Percentiles rank a stretch among this genome's conserved stretches.
Evolutionary conservation across 352 stramenopile genomes (phyloP).

Genomic region (Phytophthora lateralis): DNA sequence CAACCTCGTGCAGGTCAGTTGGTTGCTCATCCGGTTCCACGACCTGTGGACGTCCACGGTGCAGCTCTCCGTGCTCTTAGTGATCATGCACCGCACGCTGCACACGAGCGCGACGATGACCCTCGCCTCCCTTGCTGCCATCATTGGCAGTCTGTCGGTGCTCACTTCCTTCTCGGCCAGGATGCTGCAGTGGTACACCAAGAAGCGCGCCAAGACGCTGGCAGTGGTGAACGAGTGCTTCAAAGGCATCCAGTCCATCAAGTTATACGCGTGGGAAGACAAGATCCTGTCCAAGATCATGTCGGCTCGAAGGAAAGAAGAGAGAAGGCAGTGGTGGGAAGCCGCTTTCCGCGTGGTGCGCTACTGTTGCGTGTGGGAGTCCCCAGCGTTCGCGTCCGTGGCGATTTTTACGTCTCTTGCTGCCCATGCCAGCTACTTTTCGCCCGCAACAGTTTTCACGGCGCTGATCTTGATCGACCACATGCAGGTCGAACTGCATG

Average conservation of each 20-base stretch:
- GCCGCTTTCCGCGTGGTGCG: slow-evolving; percentile 33
- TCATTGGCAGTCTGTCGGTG: slow-evolving; percentile 35
- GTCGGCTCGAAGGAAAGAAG: slow-evolving; percentile 36
- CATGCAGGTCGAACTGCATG: slow-evolving; percentile 41
- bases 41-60: slow-evolving; percentile 39
- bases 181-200: slow-evolving; percentile 39
- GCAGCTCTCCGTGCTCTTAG: slow-evolving; percentile 38
- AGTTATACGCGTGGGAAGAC: slow-evolving; percentile 51
- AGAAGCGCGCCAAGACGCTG: slow-evolving; percentile 46
- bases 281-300: slow-evolving; percentile 49
- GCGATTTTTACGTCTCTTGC: slow-evolving; percentile 42
- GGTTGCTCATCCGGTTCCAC: slow-evolving; percentile 41
- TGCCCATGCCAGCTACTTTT: slow-evolving; percentile 31
- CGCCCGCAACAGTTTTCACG: slow-evolving; percentile 44
- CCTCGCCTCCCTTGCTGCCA: slow-evolving; percentile 23
- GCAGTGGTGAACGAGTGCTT: slow-evolving; percentile 47
- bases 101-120: slow-evolving; percentile 36
- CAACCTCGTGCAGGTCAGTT: slow-evolving; percentile 39
- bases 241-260: slow-evolving; percentile 48
- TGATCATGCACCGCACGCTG: slow-evolving; percentile 37
- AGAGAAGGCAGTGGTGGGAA: slow-evolving; percentile 32
- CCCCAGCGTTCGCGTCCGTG: slow-evolving; percentile 38
- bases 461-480: slow-evolving; percentile 41
- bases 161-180: slow-evolving; percentile 27
- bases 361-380: slow-evolving; percentile 45